Evolutionary conservation across 805 yeast genomes (phyloP).

Genomic region (Candida tibetensis): DNA sequence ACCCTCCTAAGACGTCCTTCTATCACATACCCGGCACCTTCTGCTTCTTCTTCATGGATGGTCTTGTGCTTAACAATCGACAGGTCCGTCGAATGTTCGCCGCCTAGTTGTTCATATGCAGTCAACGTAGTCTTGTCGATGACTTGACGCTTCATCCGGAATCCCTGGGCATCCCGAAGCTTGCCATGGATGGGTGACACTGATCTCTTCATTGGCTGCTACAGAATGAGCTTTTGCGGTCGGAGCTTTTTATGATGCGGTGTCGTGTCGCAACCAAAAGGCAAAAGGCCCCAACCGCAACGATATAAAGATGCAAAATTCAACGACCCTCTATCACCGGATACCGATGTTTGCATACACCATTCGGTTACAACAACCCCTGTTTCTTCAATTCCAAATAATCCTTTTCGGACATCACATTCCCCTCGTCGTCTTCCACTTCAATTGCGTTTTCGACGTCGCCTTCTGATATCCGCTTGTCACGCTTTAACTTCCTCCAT

Average conservation of each 20-base stretch:
- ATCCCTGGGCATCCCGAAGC: conserved; percentile 46
- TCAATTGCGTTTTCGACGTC: conserved; percentile 60
- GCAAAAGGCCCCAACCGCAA: no score
- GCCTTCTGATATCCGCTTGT: conserved; percentile 34
- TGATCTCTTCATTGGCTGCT: conserved; percentile 3
- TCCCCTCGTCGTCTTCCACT: conserved; percentile 90
- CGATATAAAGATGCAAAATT: no score
- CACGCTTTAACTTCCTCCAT: conserved; percentile 46
- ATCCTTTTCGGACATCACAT: conserved; percentile 81
- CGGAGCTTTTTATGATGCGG: no score
- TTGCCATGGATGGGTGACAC: conserved; percentile 7
- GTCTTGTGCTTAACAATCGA: conserved; percentile 26
- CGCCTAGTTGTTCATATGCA: conserved; percentile 42
- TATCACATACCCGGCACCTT: conserved; percentile 53
- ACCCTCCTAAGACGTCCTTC: conserved; percentile 68
- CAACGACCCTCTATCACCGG: no score
- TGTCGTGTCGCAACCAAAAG: neutral
- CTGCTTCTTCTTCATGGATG: conserved; percentile 54
- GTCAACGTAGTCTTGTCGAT: conserved; percentile 43
- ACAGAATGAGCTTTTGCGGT: no score
- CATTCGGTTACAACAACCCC: conserved; percentile 57
- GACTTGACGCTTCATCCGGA: conserved; percentile 43
- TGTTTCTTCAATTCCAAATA: conserved; percentile 84
- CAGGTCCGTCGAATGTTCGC: conserved; percentile 19
- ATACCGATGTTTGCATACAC: no score